Conservation (phyloP, 2,329 filamentous ascomycete species). For the Keithomyces neogunnii region DNA sequence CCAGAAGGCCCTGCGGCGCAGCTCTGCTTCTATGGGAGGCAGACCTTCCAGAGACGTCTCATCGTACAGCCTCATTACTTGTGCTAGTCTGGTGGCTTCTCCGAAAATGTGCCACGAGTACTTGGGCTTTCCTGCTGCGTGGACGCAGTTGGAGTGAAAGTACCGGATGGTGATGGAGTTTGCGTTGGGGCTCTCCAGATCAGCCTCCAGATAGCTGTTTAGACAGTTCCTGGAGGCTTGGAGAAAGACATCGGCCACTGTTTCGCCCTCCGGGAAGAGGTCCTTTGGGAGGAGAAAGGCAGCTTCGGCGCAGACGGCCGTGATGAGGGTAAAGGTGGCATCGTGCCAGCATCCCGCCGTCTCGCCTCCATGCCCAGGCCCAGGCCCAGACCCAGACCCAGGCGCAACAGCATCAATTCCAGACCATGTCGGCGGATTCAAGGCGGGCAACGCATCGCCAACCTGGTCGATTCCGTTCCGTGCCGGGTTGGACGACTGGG, state of each 20-base stretch:
- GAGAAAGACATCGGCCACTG: slow-evolving; percentile 28
- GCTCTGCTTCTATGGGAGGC: slow-evolving; percentile 27
- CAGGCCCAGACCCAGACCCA: neutral
- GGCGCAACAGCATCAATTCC: neutral
- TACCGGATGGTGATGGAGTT: slow-evolving; percentile 35
- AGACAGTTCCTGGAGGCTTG: slow-evolving; percentile 29
- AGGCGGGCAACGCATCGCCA: neutral
- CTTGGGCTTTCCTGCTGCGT: slow-evolving; percentile 32
- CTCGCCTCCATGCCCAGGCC: neutral
- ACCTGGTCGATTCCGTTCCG: neutral
- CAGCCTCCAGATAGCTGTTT: slow-evolving; percentile 29
- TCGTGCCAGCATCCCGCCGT: slow-evolving; percentile 21
- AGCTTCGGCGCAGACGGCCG: slow-evolving; percentile 33
- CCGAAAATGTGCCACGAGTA: slow-evolving; percentile 38
- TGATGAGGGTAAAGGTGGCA: slow-evolving; percentile 31
- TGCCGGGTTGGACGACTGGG: slow-evolving; percentile 7
- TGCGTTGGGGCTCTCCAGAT: slow-evolving; percentile 32
- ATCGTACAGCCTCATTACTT: slow-evolving; percentile 34
- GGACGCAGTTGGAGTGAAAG: slow-evolving; percentile 36
- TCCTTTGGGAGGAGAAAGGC: slow-evolving; percentile 30
- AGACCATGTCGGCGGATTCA: slow-evolving; percentile 4
- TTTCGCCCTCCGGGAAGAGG: slow-evolving; percentile 29
- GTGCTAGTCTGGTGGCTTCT: slow-evolving; percentile 31
- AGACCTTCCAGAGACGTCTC: slow-evolving; percentile 28
- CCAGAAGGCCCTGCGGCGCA: slow-evolving; percentile 28